These are phyloP conservation scores for Heterococcus sp. DNA, from an alignment of 108 stramenopile genomes.

Conservation along the genomic window DNA sequence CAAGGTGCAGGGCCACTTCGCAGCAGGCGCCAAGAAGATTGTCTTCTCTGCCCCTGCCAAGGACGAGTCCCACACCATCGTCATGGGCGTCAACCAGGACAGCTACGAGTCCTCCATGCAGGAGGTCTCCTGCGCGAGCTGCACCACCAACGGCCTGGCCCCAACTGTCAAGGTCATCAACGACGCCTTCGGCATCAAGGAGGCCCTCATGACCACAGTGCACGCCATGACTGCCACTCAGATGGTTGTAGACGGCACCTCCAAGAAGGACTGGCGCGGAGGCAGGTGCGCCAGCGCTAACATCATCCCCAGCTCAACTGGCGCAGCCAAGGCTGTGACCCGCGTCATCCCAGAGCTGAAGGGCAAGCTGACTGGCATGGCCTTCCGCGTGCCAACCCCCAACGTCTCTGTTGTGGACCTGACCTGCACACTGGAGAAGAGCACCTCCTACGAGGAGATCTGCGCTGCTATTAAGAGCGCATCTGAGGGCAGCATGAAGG, in stretches of 20 bases:
- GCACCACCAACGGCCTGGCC: conserved; percentile 62
- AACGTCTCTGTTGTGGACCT: conserved; percentile 62
- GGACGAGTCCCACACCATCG: conserved; percentile 59
- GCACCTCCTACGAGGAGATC: conserved; percentile 51
- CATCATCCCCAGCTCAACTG: conserved; percentile 60
- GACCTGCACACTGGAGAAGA: conserved; percentile 48
- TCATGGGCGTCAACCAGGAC: conserved; percentile 61
- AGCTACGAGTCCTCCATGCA: conserved; percentile 44
- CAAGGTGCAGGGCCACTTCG: conserved; percentile 53
- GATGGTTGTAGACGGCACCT: conserved; percentile 59
- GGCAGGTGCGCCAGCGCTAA: conserved; percentile 56
- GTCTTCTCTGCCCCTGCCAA: conserved; percentile 59
- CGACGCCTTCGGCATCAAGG: conserved; percentile 60
- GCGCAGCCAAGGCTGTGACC: conserved; percentile 58
- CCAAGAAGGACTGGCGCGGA: conserved; percentile 71
- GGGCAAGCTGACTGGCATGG: conserved; percentile 62
- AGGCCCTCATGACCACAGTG: conserved; percentile 62
- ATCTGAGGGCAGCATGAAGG: conserved; percentile 53
- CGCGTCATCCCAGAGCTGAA: conserved; percentile 39
- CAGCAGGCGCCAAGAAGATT: conserved; percentile 59
- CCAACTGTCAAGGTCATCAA: conserved; percentile 58
- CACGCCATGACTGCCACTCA: conserved; percentile 61
- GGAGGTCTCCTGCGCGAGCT: conserved; percentile 57
- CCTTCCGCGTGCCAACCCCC: conserved; percentile 58
- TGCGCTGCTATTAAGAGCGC: conserved; percentile 52